Evolutionary conservation across 192 early-diverging fungal genomes (phyloP), one percentile per base, ranked within the genome.

Genomic region (Coemansia sp.): DNA sequence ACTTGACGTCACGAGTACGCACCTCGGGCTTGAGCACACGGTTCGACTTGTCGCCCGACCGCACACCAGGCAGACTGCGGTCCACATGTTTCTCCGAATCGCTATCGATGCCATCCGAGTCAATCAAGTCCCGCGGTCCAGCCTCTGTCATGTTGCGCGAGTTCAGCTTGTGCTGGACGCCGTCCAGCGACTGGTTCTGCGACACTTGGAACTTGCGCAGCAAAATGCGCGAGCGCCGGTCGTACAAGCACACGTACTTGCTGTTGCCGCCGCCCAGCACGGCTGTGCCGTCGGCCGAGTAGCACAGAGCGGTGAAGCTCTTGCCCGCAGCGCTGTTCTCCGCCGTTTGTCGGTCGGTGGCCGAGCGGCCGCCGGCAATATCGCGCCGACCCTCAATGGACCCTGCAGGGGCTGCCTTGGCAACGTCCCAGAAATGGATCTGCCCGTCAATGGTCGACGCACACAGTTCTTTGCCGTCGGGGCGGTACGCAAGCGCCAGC

Each of bases 161-260:
- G 75, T 96, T 95, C 41, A 98, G 86, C 74, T 90, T 87, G 50
- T 93, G 90, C 49, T 90, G 87, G 62, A 96, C 93, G 43, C 94
- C 95, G 57, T 99, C 96, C 58, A 96, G 85, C 0, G 96, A 93
- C 67, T 92, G 83, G 80, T 98, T 99, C 61, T 90, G 82, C 10
- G 95, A 93, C 27, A 98, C 89, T 65, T 92, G 89, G 85, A 94
- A 98, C 75, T 91, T 90, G 67, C 91, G 91, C 62, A 99, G 70
- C 17, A 99, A 80, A 8, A 90, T 83, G 25, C 81, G 67, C 22
- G 84, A 84, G 25, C 80, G 74, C 5, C 93, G 80, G 74, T 98
- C 93, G 65, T 98, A 99, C 59, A 99, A 85, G 72, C 96, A 98
- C 6, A 99, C 90, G 75, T 90, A 95, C 77, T 95, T 97, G 77